Conservation (phyloP, 1,284 basidiomycete genomes). For the Fistulinella staudtii region DNA sequence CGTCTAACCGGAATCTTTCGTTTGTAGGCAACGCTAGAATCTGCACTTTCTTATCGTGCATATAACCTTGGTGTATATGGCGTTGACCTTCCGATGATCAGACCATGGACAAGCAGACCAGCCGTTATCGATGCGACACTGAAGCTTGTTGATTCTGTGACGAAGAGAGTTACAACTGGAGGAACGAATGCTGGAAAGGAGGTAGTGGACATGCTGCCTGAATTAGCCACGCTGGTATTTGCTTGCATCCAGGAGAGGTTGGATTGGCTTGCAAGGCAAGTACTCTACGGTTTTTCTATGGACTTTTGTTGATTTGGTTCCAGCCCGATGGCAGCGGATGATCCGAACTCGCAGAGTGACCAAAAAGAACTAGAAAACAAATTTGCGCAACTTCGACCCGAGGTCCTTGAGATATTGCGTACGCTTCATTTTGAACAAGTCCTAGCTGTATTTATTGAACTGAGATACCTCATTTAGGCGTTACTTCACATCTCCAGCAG, state of each 20-base stretch:
- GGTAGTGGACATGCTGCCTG: conserved; percentile 55
- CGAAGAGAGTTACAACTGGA: conserved; percentile 31
- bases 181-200: conserved; percentile 39
- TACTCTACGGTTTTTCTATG: conserved; percentile 2
- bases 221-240: conserved; percentile 68
- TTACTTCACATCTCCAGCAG: conserved; percentile 58
- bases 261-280: conserved; percentile 63
- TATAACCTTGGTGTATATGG: conserved; percentile 75
- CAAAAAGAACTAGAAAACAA: conserved; percentile 55
- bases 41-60: conserved; percentile 71
- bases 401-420: conserved; percentile 76
- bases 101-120: conserved; percentile 82
- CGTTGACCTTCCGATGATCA: conserved; percentile 64
- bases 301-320: conserved; percentile 4
- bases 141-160: conserved; percentile 70
- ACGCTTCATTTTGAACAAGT: conserved; percentile 26
- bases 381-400: conserved; percentile 67
- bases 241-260: conserved; percentile 71
- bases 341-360: conserved; percentile 48
- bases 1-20: neutral
- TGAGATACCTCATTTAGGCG: conserved; percentile 31
- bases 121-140: conserved; percentile 68
- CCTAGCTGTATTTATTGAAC: neutral
- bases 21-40: conserved; percentile 66
- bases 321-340: conserved; percentile 45